Evolutionary conservation across 768 basidiomycete species (phyloP).

Genomic region (Floccularia luteovirens): DNA sequence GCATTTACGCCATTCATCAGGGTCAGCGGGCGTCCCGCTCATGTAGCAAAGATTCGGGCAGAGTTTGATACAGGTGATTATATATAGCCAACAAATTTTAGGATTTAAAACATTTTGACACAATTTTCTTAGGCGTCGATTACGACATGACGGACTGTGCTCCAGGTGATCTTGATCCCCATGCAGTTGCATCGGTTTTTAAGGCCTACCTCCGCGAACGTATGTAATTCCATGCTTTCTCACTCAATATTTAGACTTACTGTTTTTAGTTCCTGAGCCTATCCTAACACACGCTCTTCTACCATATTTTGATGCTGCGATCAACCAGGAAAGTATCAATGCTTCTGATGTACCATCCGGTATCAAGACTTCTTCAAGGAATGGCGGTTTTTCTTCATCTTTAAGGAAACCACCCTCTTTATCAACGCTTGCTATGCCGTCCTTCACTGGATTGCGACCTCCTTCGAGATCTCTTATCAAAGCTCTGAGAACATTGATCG

Average conservation of each 20-base stretch:
- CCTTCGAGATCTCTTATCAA: slow-evolving; percentile 52
- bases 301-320: slow-evolving; percentile 74
- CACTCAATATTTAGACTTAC: not conserved
- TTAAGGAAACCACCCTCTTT: slow-evolving; percentile 76
- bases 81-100: slow-evolving; percentile 6
- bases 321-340: slow-evolving; percentile 44
- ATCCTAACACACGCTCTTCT: slow-evolving; percentile 69
- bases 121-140: slow-evolving; percentile 60
- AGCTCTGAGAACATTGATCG: slow-evolving; percentile 55
- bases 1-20: slow-evolving; percentile 28
- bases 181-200: slow-evolving; percentile 89
- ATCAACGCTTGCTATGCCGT: slow-evolving; percentile 71
- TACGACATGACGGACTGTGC: slow-evolving; percentile 72
- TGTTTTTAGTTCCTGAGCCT: slow-evolving; percentile 68
- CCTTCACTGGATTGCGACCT: slow-evolving; percentile 49
- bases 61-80: slow-evolving; percentile 75
- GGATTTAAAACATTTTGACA: slow-evolving; percentile 1
- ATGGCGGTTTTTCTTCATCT: slow-evolving; percentile 16
- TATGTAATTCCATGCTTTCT: slow-evolving; percentile 23
- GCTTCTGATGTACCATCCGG: slow-evolving; percentile 11
- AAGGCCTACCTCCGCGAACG: slow-evolving; percentile 90
- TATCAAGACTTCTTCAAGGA: slow-evolving; percentile 11
- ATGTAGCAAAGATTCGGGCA: slow-evolving; percentile 62
- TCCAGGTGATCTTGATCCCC: slow-evolving; percentile 88
- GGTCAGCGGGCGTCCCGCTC: slow-evolving; percentile 76